These are phyloP conservation scores for Wickerhamomyces hampshirensis DNA, from an alignment of 805 yeast genomes.

Conservation along the genomic window DNA sequence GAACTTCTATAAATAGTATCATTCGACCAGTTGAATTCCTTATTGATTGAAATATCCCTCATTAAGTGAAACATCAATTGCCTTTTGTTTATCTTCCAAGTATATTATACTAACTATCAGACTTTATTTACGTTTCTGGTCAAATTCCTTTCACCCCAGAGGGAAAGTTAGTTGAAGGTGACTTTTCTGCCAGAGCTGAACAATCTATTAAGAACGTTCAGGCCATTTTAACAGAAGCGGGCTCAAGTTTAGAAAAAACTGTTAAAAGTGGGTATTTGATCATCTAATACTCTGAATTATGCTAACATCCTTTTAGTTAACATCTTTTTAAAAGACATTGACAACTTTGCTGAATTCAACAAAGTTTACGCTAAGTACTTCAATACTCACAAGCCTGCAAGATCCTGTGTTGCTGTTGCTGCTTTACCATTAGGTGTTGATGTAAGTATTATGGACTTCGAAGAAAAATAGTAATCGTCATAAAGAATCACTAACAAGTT, in stretches of 20 bases:
- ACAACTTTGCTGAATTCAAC: slow-evolving; percentile 80
- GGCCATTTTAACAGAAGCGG: slow-evolving; percentile 76
- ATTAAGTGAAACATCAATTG: background rate
- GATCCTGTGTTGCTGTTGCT: slow-evolving; percentile 96
- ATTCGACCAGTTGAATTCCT: background rate
- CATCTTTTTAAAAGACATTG: slow-evolving; percentile 88
- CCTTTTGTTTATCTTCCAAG: background rate
- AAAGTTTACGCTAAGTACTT: slow-evolving; percentile 77
- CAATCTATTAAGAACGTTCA: slow-evolving; percentile 65
- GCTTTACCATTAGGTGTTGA: slow-evolving; percentile 84
- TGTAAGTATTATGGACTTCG: too few relatives aligned
- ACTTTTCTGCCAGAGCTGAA: slow-evolving; percentile 73
- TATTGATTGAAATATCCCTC: too few relatives aligned
- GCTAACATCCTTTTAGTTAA: slow-evolving; percentile 35
- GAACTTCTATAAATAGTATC: background rate
- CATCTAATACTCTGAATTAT: background rate
- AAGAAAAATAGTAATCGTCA: too few relatives aligned
- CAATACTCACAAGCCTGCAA: slow-evolving; percentile 81
- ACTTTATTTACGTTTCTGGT: slow-evolving; percentile 88
- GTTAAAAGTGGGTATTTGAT: slow-evolving; percentile 53
- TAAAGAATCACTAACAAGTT: too few relatives aligned
- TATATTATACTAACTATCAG: slow-evolving; percentile 22
- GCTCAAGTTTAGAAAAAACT: slow-evolving; percentile 76
- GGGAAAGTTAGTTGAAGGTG: slow-evolving; percentile 72
- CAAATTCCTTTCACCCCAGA: slow-evolving; percentile 89